Conservation (phyloP, 1,284 basidiomycete species). For the Trametes sp. region DNA sequence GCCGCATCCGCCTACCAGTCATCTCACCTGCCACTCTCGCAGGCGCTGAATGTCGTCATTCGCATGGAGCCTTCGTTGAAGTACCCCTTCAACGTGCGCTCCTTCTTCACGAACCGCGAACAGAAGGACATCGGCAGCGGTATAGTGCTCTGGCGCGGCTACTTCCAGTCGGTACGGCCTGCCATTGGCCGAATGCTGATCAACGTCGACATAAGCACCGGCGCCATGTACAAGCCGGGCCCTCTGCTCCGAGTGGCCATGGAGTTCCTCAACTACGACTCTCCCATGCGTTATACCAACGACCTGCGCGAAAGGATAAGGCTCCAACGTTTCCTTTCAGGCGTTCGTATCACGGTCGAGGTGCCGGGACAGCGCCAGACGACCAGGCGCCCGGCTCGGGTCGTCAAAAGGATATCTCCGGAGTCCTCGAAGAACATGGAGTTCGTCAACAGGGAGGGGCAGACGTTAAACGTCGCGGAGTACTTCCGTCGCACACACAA, state of each 20-base stretch:
- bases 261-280: slow-evolving; percentile 56
- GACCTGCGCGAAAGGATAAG: slow-evolving; percentile 62
- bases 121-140: slow-evolving; percentile 71
- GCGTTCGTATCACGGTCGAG: slow-evolving; percentile 60
- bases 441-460: slow-evolving; percentile 65
- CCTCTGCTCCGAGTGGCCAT: slow-evolving; percentile 60
- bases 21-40: slow-evolving; percentile 5
- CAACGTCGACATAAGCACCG: slow-evolving; percentile 82
- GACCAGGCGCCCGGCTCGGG: slow-evolving; percentile 31
- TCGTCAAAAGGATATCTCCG: slow-evolving; percentile 60
- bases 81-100: slow-evolving; percentile 77
- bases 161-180: slow-evolving; percentile 80
- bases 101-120: slow-evolving; percentile 76
- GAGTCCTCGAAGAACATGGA: slow-evolving; percentile 56
- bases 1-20: too few relatives aligned
- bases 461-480: slow-evolving; percentile 61
- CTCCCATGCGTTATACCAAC: slow-evolving; percentile 54
- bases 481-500: slow-evolving; percentile 65
- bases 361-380: slow-evolving; percentile 34
- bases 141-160: slow-evolving; percentile 75
- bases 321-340: slow-evolving; percentile 67
- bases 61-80: slow-evolving; percentile 75
- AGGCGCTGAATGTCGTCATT: slow-evolving; percentile 80
- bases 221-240: slow-evolving; percentile 73
- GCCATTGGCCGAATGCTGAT: slow-evolving; percentile 71